phyloP scores from a whole-genome alignment of 2,329 filamentous ascomycete genomes.

The Monilinia aucupariae region DNA sequence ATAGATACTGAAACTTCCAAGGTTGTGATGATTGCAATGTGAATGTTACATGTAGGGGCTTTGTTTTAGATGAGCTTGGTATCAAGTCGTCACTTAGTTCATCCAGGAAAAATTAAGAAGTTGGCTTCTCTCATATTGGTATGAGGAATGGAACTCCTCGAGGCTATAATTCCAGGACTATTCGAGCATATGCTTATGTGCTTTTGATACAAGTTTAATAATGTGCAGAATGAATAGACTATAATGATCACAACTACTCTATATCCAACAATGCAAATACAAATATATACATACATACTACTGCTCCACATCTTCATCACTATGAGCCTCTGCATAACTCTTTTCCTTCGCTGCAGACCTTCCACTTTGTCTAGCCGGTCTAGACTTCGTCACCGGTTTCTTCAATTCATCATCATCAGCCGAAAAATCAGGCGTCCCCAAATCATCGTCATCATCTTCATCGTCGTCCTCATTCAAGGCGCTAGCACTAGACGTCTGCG shows the following conservation, averaged over 20 bases:
- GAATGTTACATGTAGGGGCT: too few species aligned
- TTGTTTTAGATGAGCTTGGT: too few species aligned
- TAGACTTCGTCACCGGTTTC: constrained; percentile 6
- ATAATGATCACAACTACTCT: background rate
- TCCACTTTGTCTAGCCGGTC: constrained; percentile 23
- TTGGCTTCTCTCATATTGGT: background rate
- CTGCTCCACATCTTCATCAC: constrained; percentile 1
- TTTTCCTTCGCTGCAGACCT: constrained; percentile 24
- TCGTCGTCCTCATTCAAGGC: constrained; percentile 24
- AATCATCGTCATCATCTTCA: constrained; percentile 34
- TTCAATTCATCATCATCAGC: constrained; percentile 29
- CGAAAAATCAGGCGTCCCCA: constrained; percentile 39
- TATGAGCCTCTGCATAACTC: constrained; percentile 13
- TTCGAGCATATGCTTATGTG: background rate
- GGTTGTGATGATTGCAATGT: too few species aligned
- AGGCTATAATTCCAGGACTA: background rate
- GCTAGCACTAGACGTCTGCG: constrained; percentile 6
- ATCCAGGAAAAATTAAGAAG: too few species aligned
- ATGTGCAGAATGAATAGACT: background rate
- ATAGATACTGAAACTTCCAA: too few species aligned
- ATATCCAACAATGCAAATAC: background rate
- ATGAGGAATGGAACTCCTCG: too few species aligned
- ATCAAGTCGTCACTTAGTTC: too few species aligned
- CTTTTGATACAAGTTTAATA: background rate
- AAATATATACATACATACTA: background rate